A percentile compares a stretch with the other conserved stretches of the same genome.
Evolutionary conservation across 805 yeast species (phyloP).

Genomic region (Cyberlindnera samutprakarnensis): DNA sequence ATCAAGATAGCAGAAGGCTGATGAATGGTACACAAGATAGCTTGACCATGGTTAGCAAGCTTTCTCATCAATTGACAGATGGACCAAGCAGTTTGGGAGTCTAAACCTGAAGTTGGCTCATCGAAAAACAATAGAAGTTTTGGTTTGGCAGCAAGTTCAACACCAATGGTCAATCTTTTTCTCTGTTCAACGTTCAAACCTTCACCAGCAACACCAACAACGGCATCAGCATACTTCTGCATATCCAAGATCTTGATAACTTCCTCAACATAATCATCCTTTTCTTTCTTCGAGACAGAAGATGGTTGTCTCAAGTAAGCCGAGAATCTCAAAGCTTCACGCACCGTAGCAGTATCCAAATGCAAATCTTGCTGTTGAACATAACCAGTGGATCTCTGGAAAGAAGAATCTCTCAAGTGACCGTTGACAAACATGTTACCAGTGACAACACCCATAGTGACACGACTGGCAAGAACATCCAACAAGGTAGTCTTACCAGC

Average conservation of each 20-base stretch:
- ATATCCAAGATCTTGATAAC: conserved; percentile 57
- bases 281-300: conserved; percentile 42
- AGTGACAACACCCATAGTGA: conserved; percentile 62
- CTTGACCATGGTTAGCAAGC: conserved; percentile 53
- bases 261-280: conserved; percentile 58
- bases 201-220: conserved; percentile 69
- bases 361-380: conserved; percentile 76
- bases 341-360: conserved; percentile 55
- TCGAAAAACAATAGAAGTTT: conserved; percentile 43
- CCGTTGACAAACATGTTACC: conserved; percentile 67
- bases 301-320: conserved; percentile 63
- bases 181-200: conserved; percentile 60
- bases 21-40: conserved; percentile 73
- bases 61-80: conserved; percentile 54
- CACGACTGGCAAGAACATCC: conserved; percentile 64
- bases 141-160: conserved; percentile 60
- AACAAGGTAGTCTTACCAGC: conserved; percentile 75
- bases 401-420: conserved; percentile 47
- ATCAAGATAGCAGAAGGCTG: conserved; percentile 79
- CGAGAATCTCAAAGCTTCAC: conserved; percentile 62
- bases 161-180: conserved; percentile 63
- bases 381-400: conserved; percentile 48
- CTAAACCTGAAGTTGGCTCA: conserved; percentile 65
- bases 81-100: conserved; percentile 64
- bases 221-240: conserved; percentile 59